A percentile compares a stretch with the other conserved stretches of the same genome.
These are phyloP conservation scores for Trichoderma reesei DNA, from an alignment of 495 filamentous ascomycete genomes.

Conservation along the genomic window DNA sequence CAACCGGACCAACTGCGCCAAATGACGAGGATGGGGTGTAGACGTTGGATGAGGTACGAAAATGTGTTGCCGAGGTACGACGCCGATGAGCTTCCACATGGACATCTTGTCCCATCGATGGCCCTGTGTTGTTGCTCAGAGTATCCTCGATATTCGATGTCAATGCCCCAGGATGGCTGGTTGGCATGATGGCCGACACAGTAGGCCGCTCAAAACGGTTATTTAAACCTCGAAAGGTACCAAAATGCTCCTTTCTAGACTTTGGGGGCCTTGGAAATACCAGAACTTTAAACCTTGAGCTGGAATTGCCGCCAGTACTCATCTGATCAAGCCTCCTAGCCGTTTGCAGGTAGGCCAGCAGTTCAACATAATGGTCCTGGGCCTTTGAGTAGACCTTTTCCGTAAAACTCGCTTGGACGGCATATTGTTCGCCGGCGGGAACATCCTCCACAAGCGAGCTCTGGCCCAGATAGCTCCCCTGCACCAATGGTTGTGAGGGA, in stretches of 20 bases:
- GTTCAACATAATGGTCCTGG: conserved; percentile 77
- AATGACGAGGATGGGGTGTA: not conserved
- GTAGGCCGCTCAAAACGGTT: conserved; percentile 13
- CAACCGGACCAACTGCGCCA: not conserved
- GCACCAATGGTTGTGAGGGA: not conserved
- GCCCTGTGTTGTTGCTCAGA: not conserved
- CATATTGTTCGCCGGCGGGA: conserved; percentile 13
- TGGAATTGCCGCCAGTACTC: conserved; percentile 17
- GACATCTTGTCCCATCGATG: not conserved
- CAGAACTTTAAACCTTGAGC: conserved; percentile 28
- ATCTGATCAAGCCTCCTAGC: conserved; percentile 37
- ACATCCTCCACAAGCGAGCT: not conserved
- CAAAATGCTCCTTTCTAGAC: not conserved
- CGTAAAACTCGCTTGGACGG: conserved; percentile 53
- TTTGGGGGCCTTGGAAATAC: conserved; percentile 40
- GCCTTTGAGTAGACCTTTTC: conserved; percentile 80
- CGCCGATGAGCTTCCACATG: not conserved
- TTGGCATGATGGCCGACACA: conserved; percentile 12
- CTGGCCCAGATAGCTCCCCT: not conserved
- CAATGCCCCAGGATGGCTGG: not conserved
- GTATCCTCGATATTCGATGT: not conserved
- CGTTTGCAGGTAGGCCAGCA: conserved; percentile 66
- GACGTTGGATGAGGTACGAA: not conserved
- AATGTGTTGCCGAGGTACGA: not conserved
- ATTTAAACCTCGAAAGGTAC: conserved; percentile 11